Evolutionary conservation across 352 stramenopile species (phyloP).

Genomic region (Plasmopara viticola): DNA sequence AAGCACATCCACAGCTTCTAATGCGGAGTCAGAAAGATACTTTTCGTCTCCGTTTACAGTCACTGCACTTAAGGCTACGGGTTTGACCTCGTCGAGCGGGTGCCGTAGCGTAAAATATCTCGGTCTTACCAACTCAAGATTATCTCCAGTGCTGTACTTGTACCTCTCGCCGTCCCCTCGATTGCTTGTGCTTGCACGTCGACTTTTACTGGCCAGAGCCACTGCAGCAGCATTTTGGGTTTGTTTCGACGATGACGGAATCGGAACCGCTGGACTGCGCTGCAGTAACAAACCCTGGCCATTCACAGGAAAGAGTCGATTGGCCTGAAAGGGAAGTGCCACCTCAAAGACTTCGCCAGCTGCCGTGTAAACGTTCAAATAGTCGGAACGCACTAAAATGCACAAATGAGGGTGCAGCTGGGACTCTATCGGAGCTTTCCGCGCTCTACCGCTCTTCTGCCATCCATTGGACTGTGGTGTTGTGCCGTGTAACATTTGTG

Average conservation of each 20-base stretch:
- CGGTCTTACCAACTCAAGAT: slow-evolving; percentile 22
- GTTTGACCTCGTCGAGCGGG: slow-evolving; percentile 74
- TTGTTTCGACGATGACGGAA: slow-evolving; percentile 25
- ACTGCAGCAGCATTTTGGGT: slow-evolving; percentile 24
- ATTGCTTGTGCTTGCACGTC: slow-evolving; percentile 33
- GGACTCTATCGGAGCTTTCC: slow-evolving; percentile 9
- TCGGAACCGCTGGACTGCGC: slow-evolving; percentile 31
- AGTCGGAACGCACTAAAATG: slow-evolving; percentile 61
- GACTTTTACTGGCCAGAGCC: slow-evolving; percentile 22
- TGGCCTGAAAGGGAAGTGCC: slow-evolving; percentile 66
- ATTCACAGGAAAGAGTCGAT: slow-evolving; percentile 42
- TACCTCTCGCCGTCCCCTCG: slow-evolving; percentile 29
- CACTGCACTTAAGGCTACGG: slow-evolving; percentile 28
- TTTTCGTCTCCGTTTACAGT: slow-evolving; percentile 4
- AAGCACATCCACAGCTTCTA: slow-evolving; percentile 44
- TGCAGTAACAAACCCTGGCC: slow-evolving; percentile 52
- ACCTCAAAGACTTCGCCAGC: slow-evolving; percentile 66
- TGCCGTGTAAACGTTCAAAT: slow-evolving; percentile 57
- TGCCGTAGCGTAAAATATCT: slow-evolving; percentile 69
- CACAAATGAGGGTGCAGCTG: slow-evolving; percentile 38
- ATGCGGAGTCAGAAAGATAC: slow-evolving; percentile 47
- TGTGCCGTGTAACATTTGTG: slow-evolving; percentile 4
- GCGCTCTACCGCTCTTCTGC: not conserved
- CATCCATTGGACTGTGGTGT: not conserved
- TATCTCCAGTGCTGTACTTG: slow-evolving; percentile 22